Evolutionary conservation across 345 rosid species (phyloP).

Genomic region (Aurinia saxatilis): DNA sequence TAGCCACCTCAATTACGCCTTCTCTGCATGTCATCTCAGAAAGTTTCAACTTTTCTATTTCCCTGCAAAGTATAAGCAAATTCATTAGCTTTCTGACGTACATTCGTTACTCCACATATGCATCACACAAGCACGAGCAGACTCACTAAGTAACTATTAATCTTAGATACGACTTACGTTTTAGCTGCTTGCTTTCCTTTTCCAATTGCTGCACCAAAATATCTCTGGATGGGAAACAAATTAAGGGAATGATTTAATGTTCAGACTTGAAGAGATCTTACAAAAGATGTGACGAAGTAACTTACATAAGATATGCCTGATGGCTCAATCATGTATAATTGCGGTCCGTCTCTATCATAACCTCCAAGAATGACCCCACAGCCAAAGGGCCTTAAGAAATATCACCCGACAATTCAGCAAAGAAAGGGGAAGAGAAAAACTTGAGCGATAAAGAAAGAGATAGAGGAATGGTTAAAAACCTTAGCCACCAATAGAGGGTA

Average conservation of each 20-base stretch:
- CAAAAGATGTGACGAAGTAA: slow-evolving; percentile 1
- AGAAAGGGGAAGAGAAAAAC: not conserved
- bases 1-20: slow-evolving; percentile 91
- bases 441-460: not conserved
- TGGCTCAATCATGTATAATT: slow-evolving; percentile 89
- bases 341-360: slow-evolving; percentile 97
- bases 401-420: not conserved
- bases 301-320: slow-evolving; percentile 94
- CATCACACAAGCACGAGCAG: not conserved
- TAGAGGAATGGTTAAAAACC: slow-evolving; percentile 38
- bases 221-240: slow-evolving; percentile 44
- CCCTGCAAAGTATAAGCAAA: slow-evolving; percentile 43
- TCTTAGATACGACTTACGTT: slow-evolving; percentile 51
- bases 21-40: slow-evolving; percentile 98
- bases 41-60: slow-evolving; percentile 85
- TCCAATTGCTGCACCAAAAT: slow-evolving; percentile 95
- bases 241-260: not conserved
- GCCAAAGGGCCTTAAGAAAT: slow-evolving; percentile 76
- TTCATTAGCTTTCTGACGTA: not conserved
- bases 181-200: slow-evolving; percentile 99
- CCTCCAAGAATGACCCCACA: slow-evolving; percentile 97
- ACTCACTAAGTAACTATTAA: not conserved
- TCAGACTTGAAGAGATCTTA: not conserved
- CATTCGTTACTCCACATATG: not conserved
- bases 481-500: slow-evolving; percentile 99